Percentiles rank a stretch among this genome's conserved stretches.
Evolutionary conservation across 768 basidiomycete species (phyloP).

Genomic region (Suillus bovinus): DNA sequence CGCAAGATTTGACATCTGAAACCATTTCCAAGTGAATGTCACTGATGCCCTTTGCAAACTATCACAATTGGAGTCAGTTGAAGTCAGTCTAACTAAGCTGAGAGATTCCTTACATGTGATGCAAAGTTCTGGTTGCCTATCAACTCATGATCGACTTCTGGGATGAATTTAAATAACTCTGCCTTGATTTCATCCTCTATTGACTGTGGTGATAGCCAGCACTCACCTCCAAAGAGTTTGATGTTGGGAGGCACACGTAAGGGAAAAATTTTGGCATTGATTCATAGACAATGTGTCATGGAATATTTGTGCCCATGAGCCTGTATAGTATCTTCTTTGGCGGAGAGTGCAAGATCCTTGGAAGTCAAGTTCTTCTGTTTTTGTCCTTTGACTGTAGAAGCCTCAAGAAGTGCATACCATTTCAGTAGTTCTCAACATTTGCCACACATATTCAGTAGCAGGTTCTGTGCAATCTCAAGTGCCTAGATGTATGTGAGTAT

Average conservation of each 20-base stretch:
- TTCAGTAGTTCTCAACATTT: not conserved
- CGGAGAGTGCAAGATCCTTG: not conserved
- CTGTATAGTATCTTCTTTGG: not conserved
- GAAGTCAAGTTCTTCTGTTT: not conserved
- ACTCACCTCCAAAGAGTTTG: not conserved
- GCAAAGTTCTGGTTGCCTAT: slow-evolving; percentile 7
- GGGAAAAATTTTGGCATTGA: not conserved
- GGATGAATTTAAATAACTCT: slow-evolving; percentile 12
- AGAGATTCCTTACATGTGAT: not conserved
- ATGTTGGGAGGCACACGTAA: not conserved
- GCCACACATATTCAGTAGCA: not conserved
- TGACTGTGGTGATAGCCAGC: not conserved
- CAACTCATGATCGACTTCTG: not conserved
- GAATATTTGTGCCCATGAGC: not conserved
- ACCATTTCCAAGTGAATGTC: slow-evolving; percentile 4
- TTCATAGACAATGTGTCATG: slow-evolving; percentile 3
- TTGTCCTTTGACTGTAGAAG: not conserved
- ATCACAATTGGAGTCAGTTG: not conserved
- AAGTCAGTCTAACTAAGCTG: not conserved
- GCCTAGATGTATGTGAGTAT: slow-evolving; percentile 2
- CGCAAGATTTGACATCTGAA: slow-evolving; percentile 5
- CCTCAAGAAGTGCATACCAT: not conserved
- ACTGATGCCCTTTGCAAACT: slow-evolving; percentile 5
- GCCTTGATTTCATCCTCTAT: slow-evolving; percentile 11
- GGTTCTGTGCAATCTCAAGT: slow-evolving; percentile 2